Evolutionary conservation across 163 green algal species (phyloP).

Genomic region (Coccomyxa subellipsoidea): DNA sequence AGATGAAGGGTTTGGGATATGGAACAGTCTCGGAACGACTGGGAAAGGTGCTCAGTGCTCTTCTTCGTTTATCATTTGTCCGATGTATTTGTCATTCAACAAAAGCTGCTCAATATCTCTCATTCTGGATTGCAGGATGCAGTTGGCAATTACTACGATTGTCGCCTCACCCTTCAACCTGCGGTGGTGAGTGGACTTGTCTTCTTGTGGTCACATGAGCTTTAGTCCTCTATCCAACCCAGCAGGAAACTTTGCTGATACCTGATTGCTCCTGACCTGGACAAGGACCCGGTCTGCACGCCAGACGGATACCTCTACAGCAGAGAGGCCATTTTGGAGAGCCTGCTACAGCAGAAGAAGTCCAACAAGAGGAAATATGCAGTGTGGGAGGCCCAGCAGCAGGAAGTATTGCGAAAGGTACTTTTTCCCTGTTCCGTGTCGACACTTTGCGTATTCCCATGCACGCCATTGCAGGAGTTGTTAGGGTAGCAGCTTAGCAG

Average conservation of each 20-base stretch:
- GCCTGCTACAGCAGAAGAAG: constrained; percentile 93
- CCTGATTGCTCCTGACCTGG: not conserved
- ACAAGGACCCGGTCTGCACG: constrained; percentile 83
- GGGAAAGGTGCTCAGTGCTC: constrained; percentile 66
- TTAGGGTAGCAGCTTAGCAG: not conserved
- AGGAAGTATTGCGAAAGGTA: constrained; percentile 43
- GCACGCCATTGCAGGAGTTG: not conserved
- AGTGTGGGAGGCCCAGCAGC: constrained; percentile 70
- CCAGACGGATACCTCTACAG: constrained; percentile 85
- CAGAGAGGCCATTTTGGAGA: constrained; percentile 88
- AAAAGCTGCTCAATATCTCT: too few species aligned
- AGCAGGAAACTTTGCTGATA: too few species aligned
- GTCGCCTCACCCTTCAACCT: constrained; percentile 74
- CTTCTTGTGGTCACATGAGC: too few species aligned
- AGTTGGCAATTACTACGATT: constrained; percentile 88
- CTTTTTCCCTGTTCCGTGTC: too few species aligned
- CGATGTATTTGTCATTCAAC: too few species aligned
- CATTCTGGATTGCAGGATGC: constrained; percentile 78
- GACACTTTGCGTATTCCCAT: too few species aligned
- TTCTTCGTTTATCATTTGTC: not conserved
- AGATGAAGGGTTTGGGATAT: constrained; percentile 76
- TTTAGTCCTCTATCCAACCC: too few species aligned
- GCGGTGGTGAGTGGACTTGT: constrained; percentile 66
- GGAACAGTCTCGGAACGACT: constrained; percentile 85
- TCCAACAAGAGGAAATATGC: constrained; percentile 79